phyloP scores from a whole-genome alignment of 2,329 filamentous ascomycete species.

The Exophiala alcalophila region DNA sequence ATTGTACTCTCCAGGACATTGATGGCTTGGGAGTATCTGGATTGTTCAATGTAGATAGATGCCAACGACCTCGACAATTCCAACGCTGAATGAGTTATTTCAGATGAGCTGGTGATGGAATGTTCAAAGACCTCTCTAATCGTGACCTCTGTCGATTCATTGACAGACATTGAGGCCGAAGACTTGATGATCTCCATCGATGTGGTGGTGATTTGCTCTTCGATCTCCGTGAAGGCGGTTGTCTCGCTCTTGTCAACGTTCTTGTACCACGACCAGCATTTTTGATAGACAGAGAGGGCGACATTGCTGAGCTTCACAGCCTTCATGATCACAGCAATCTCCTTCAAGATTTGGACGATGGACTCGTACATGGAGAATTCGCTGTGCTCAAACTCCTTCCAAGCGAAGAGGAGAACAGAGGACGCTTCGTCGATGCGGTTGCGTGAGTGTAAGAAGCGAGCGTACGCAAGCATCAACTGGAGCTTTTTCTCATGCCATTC shows the following conservation, averaged over 20 bases:
- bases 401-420: conserved; percentile 46
- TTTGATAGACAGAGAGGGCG: conserved; percentile 50
- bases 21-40: conserved; percentile 48
- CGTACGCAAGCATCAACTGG: conserved; percentile 46
- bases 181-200: conserved; percentile 43
- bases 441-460: conserved; percentile 47
- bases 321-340: conserved; percentile 48
- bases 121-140: conserved; percentile 47
- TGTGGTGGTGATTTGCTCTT: conserved; percentile 44
- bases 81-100: conserved; percentile 39
- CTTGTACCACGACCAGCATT: conserved; percentile 32
- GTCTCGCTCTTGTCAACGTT: conserved; percentile 31
- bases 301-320: conserved; percentile 44
- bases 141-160: conserved; percentile 41
- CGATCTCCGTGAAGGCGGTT: conserved; percentile 42
- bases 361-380: conserved; percentile 41
- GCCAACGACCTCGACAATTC: conserved; percentile 12
- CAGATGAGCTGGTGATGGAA: conserved; percentile 39
- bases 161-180: conserved; percentile 38
- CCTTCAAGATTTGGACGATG: conserved; percentile 37
- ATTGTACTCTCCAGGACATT: conserved; percentile 47
- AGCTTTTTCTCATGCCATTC: conserved; percentile 51
- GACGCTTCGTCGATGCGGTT: conserved; percentile 47
- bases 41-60: conserved; percentile 44
- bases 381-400: conserved; percentile 50